A percentile compares a stretch with the other conserved stretches of the same genome.
These are phyloP conservation scores for Tricholoma terreum DNA, from an alignment of 768 basidiomycete genomes.

Conservation along the genomic window DNA sequence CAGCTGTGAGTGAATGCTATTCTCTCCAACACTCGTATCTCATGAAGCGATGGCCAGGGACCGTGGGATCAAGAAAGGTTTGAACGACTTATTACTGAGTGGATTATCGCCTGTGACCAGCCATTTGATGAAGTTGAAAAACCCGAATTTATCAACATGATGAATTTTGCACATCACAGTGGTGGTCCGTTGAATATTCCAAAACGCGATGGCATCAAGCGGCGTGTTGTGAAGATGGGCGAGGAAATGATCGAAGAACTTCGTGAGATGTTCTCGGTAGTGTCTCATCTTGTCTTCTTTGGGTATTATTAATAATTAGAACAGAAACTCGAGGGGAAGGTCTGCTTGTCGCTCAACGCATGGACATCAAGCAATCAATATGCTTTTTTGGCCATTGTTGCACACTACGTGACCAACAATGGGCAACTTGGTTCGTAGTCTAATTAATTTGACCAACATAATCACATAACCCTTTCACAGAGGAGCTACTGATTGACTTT, in stretches of 20 bases:
- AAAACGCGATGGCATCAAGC: not conserved
- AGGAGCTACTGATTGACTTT: slow-evolving; percentile 35
- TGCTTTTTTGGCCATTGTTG: slow-evolving; percentile 24
- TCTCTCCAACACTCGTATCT: too few species aligned
- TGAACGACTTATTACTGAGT: slow-evolving; percentile 4
- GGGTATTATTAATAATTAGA: not conserved
- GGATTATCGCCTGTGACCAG: slow-evolving; percentile 13
- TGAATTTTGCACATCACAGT: slow-evolving; percentile 6
- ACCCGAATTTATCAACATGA: slow-evolving; percentile 12
- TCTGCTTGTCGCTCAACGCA: slow-evolving; percentile 18
- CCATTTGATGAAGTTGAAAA: slow-evolving; percentile 16
- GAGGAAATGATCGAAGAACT: slow-evolving; percentile 6
- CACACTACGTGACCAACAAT: slow-evolving; percentile 20
- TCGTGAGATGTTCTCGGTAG: slow-evolving; percentile 15
- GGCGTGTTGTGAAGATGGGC: slow-evolving; percentile 16
- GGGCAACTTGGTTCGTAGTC: slow-evolving; percentile 14
- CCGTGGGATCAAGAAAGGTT: slow-evolving; percentile 11
- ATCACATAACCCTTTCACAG: slow-evolving; percentile 13
- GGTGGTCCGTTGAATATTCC: not conserved
- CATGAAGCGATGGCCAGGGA: too few species aligned
- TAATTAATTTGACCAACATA: too few species aligned
- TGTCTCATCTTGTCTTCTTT: too few species aligned
- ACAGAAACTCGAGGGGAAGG: slow-evolving; percentile 13
- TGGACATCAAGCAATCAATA: slow-evolving; percentile 25
- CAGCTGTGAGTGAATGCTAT: not conserved